Base-by-base conservation (phyloP, 495 filamentous ascomycete species). In the Margaritispora aquatica region DNA sequence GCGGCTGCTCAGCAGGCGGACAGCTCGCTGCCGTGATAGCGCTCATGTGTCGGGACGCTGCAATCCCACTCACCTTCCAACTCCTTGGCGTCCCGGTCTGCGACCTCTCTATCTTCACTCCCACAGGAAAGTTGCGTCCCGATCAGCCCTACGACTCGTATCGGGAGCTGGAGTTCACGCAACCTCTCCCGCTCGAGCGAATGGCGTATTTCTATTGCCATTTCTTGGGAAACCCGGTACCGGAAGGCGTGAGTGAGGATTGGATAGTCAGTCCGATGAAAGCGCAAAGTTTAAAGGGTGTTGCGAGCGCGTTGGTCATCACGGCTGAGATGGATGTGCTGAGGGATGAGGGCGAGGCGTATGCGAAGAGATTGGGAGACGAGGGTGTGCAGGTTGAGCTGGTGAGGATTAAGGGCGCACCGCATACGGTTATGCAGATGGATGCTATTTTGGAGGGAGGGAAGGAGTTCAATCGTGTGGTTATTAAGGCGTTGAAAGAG, bases 1-100 rank as follows among this genome's bases (percentile, higher is more conserved):
- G 77, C 24, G 79, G 79, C 7, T 70, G 65, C 0, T 78, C 75
- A 0, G 77, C 78, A 5, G 79, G 79, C 7, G 78, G 69, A 7
- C 77, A 78, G 57, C 63, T 81, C 19, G 60, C 75, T 0, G 73
- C 73, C 13, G 70, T 77, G 10, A 60, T 75, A 2, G 69, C 71
- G 2, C 74, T 77, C 61, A 66, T 70, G 70, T 73, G 10, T 26
- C 64, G 74, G 1, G 76, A 78, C 31, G 26, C 47, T 19, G 26
- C 38, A 1, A 59, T 59, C 17, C 47, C 65, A 0, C 52, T 70
- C 21, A 66, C 69, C 26, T 57, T 70, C 10, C 67, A 70, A 36
- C 29, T 69, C 24, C 58, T 69, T 26, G 55, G 63, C 13, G 65
- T 69, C 31, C 65, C 69, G 1, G 69, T 65, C 3, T 66, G 64